Evolutionary conservation across 768 basidiomycete genomes (phyloP).

Genomic region (Podaxis carcinomalis): DNA sequence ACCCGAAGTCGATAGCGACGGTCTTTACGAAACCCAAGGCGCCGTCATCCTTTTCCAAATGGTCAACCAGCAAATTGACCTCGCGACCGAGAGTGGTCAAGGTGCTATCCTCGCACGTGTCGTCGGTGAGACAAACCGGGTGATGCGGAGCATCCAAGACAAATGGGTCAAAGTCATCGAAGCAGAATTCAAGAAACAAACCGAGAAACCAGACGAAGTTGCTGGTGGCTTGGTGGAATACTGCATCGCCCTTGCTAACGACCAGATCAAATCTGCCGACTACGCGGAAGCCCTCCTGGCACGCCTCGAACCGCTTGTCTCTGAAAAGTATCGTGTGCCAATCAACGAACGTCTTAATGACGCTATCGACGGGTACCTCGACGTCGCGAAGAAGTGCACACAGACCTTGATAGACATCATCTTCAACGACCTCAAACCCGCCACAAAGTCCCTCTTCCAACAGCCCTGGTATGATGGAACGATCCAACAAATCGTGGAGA

Average conservation of each 20-base stretch:
- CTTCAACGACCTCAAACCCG: constrained; percentile 91
- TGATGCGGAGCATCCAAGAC: constrained; percentile 85
- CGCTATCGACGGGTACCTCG: constrained; percentile 96
- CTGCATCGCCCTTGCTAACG: constrained; percentile 94
- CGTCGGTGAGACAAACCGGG: constrained; percentile 80
- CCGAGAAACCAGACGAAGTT: constrained; percentile 84
- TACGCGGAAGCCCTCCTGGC: constrained; percentile 83
- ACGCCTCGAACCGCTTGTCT: constrained; percentile 87
- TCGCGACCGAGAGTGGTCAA: constrained; percentile 94
- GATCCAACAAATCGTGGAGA: constrained; percentile 87
- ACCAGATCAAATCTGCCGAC: constrained; percentile 95
- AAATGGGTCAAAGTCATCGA: constrained; percentile 86
- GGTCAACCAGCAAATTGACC: constrained; percentile 95
- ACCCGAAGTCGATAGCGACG: constrained; percentile 87
- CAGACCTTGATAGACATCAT: constrained; percentile 92
- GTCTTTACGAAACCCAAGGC: constrained; percentile 86
- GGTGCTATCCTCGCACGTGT: constrained; percentile 90
- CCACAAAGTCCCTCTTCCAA: constrained; percentile 80
- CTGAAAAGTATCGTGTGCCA: constrained; percentile 80
- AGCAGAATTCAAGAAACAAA: constrained; percentile 80
- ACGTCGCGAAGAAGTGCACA: constrained; percentile 96
- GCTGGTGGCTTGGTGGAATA: constrained; percentile 92
- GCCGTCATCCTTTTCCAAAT: constrained; percentile 96
- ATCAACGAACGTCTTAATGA: constrained; percentile 90
- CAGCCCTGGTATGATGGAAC: constrained; percentile 87